Base-by-base conservation (phyloP, 371 early-diverging fungal genomes). In the Fennellomyces sp. region DNA sequence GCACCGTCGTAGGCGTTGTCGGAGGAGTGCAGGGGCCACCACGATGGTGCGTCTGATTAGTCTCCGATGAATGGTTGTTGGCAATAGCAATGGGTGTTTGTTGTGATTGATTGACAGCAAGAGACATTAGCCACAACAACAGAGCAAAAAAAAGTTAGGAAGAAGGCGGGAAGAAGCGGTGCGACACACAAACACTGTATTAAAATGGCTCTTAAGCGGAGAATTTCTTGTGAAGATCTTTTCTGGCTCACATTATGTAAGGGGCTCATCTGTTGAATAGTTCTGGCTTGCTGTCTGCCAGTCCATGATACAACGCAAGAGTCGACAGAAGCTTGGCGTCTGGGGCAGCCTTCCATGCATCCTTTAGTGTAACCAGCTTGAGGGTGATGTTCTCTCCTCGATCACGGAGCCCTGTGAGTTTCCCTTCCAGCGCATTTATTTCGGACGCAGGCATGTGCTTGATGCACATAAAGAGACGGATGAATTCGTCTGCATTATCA, bases 321-420 rank as follows among this genome's bases (percentile, higher is more conserved):
- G 91, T 89, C 0, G 91, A 85, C 17, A 89, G 52, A 1, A 89
- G 73, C 58, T 93, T 91, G 61, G 91, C 86, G 64, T 93, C 93
- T 0, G 86, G 82, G 2, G 89, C 85, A 3, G 38, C 38, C 52
- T 76, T 75, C 86, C 89, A 92, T 10, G 89, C 81, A 23, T 91
- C 81, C 42, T 81, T 76, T 53, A 93, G 63, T 6, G 78, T 62
- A 0, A 89, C 87, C 21, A 94, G 53, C 29, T 83, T 76, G 23
- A 94, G 54, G 1, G 86, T 80, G 52, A 94, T 94, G 13, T 74
- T 80, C 70, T 94, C 95, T 11, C 93, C 95, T 36, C 87, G 80
- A 6, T 87, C 86, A n/a, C 89, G 74, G 25, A 92, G 69, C 3
- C 95, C 94, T 15, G 86, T 77, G 12, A 91, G 59, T 58, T 82